Evolutionary conservation across 2,329 filamentous ascomycete genomes (phyloP), one percentile per base, ranked within the genome.

Genomic region (Penicillium sp.): DNA sequence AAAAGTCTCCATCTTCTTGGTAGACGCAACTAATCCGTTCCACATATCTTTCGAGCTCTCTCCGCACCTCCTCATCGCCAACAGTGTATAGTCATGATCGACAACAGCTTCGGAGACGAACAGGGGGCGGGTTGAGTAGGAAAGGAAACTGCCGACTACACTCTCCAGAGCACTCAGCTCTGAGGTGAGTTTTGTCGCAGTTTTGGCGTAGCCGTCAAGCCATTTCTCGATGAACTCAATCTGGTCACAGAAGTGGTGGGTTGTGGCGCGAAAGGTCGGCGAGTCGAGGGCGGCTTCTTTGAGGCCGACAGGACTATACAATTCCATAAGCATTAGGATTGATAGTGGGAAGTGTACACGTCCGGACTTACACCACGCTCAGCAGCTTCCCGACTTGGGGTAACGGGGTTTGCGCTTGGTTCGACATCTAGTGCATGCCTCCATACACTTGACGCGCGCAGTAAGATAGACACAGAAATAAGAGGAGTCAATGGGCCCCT

Each of bases 201-300:
- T 76, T 65, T 77, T 82, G 49, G 83, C 69, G 62, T 85, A 87
- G 39, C 77, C 77, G 44, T 86, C 89, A 24, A 98, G 86, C 93
- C 93, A 98, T 77, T 81, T 83, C 70, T 97, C 93, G 49, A 97
- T 80, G 46, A 82, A 79, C 56, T 97, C 93, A 61, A 95, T 81
- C 73, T 98, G 91, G 56, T 97, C 93, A 53, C 82, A 79, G 65
- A 95, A 95, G 72, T 96, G 89, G 38, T 86, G 74, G 34, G 88
- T 81, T 18, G 87, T 87, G 38, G 90, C 88, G 55, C 93, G 88
- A 69, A 97, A 97, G 28, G 90, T 94, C 22, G 93, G 93, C 31
- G 90, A 96, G 71, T 98, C 93, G 73, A 97, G 86, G 16, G 89
- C 87, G 41, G 93, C 93, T 78, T 98, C 93, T 72, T 91, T 93